phyloP scores from a whole-genome alignment of 768 basidiomycete genomes.

The Psilocybe subaeruginosa region DNA sequence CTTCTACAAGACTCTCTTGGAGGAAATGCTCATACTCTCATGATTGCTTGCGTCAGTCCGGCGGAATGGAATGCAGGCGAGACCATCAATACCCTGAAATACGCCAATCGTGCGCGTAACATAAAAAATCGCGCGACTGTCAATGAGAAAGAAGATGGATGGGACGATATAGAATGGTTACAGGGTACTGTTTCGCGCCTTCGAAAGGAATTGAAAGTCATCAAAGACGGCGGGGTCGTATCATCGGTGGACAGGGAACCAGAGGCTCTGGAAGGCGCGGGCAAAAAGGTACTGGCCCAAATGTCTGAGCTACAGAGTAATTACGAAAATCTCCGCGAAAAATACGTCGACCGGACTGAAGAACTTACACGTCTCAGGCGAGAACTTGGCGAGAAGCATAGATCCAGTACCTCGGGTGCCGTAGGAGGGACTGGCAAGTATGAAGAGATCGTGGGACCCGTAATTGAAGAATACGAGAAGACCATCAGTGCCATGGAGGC shows the following conservation, averaged over 20 bases:
- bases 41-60: conserved; percentile 98
- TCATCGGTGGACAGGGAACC: conserved; percentile 32
- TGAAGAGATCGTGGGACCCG: conserved; percentile 94
- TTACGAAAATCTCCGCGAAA: conserved; percentile 81
- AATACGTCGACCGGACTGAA: conserved; percentile 87
- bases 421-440: conserved; percentile 76
- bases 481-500: conserved; percentile 94
- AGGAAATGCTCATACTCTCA: conserved; percentile 96
- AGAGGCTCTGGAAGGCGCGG: conserved; percentile 58
- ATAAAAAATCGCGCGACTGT: conserved; percentile 95
- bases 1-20: conserved; percentile 96
- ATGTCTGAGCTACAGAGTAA: conserved; percentile 85
- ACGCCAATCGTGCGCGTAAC: conserved; percentile 95
- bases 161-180: conserved; percentile 98
- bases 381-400: conserved; percentile 77
- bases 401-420: conserved; percentile 59
- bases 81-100: conserved; percentile 94
- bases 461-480: conserved; percentile 99
- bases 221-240: conserved; percentile 68
- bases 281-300: conserved; percentile 78
- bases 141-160: conserved; percentile 95
- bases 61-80: conserved; percentile 95
- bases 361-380: conserved; percentile 81
- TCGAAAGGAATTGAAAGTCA: conserved; percentile 80
- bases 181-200: conserved; percentile 85